Evolutionary conservation across 1,284 basidiomycete genomes (phyloP), one percentile per base, ranked within the genome.

Genomic region (Cystobasidium pallidum): DNA sequence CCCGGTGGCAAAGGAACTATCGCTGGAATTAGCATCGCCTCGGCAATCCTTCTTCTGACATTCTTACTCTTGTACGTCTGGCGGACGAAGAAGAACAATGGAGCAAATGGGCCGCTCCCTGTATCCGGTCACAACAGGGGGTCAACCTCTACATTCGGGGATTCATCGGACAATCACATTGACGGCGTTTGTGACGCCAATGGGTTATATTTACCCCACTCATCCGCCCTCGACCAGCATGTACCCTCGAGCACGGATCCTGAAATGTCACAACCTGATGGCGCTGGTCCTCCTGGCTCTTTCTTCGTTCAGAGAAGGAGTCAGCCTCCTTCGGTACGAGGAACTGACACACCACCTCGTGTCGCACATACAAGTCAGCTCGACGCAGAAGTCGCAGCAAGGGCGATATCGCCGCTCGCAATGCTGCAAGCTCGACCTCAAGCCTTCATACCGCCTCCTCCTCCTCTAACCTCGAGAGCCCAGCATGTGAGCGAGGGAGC

Each of bases 1-100:
- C 45, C 68, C 28, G 49, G 49, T n/a, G 68, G 68, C 0, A 71
- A 64, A 64, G 68, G 68, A 3, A 64, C 68, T 19, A 71, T 71
- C 13, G 68, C 68, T 10, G 61, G 68, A 19, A 63, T 71, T 8
- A 47, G 49, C 11, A 28, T 64, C 19, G 68, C 26, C 13, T 34
- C 41, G 19, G 59, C 52, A 21, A 39, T 49, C 11, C 26, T 63
- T 17, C 39, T 64, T 1, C 7, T 54, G 10, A 39, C 4, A 30
- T 36, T 71, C 15, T n/a, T 64, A n/a, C 21, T 71, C 49, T 55
- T 71, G 34, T 49, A 54, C 21, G 8, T 63, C 2, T 47, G 68
- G 59, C 59, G 59, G n/a, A 41, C 30, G 54, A 61, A 61, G 26
- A 62, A 47, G 21, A n/a, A 24, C n/a, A 43, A n/a, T 41, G 52